Conservation (phyloP, 176 grass and related monocot species). For the Cenchrus purpureus region DNA sequence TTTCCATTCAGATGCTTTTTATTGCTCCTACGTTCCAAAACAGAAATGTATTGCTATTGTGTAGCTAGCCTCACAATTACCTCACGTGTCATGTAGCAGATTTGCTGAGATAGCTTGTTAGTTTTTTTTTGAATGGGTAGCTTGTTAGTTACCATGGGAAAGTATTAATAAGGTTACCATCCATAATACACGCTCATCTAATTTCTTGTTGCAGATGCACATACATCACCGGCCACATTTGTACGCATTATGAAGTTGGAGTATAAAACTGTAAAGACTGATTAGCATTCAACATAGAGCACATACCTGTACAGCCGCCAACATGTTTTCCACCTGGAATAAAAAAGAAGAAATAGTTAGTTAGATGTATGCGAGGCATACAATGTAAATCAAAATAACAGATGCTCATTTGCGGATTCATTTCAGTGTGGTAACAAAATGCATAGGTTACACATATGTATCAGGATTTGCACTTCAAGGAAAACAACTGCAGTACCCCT, state of each 20-base stretch:
- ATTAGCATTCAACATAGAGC: constrained; percentile 23
- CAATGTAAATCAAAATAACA: not conserved
- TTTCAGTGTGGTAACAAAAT: not conserved
- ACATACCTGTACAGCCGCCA: constrained; percentile 86
- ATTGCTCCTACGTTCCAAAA: too few relatives aligned
- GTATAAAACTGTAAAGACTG: constrained; percentile 9
- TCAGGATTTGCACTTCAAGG: not conserved
- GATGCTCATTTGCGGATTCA: not conserved
- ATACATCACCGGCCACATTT: constrained; percentile 18
- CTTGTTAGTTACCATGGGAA: not conserved
- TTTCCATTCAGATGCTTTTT: too few relatives aligned
- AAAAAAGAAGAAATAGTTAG: constrained; percentile 15
- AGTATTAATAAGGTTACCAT: constrained; percentile 8
- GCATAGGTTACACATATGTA: not conserved
- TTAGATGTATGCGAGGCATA: constrained; percentile 21
- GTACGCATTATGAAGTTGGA: not conserved
- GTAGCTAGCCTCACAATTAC: not conserved
- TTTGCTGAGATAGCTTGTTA: not conserved
- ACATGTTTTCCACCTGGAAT: constrained; percentile 87
- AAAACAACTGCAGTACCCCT: constrained; percentile 19
- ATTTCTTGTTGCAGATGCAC: not conserved
- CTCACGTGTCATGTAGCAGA: not conserved
- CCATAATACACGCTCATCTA: not conserved
- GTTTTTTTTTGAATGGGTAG: too few relatives aligned
- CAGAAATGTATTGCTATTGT: too few relatives aligned